These are phyloP conservation scores for Leccinum obscurum DNA, from an alignment of 768 basidiomycete genomes.

Conservation along the genomic window DNA sequence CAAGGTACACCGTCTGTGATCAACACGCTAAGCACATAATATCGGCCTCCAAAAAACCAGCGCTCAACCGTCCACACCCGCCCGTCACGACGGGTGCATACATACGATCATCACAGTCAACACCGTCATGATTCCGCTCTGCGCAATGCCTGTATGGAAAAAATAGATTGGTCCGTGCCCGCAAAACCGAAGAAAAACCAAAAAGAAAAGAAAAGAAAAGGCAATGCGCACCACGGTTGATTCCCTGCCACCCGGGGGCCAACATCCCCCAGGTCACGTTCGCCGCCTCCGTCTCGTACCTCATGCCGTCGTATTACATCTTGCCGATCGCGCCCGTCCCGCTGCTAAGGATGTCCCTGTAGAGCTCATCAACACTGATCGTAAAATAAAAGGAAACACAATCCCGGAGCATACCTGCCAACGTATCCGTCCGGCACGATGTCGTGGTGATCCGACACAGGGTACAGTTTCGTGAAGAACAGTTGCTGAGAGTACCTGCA, in stretches of 20 bases:
- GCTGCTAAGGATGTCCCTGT: slow-evolving; percentile 41
- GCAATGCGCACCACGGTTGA: slow-evolving; percentile 47
- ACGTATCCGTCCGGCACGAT: slow-evolving; percentile 50
- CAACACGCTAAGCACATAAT: no score
- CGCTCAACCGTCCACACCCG: neutral
- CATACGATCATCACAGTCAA: slow-evolving; percentile 51
- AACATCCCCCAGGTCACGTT: slow-evolving; percentile 53
- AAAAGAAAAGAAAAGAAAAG: neutral
- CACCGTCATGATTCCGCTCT: slow-evolving; percentile 55
- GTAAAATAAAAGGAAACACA: neutral
- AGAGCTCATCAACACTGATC: neutral
- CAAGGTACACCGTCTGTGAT: no score
- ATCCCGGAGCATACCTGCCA: slow-evolving; percentile 37
- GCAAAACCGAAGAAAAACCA: neutral
- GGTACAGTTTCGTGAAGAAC: slow-evolving; percentile 13
- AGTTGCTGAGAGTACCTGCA: no score
- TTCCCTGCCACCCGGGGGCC: slow-evolving; percentile 46
- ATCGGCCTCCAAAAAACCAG: no score
- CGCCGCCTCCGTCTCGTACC: slow-evolving; percentile 46
- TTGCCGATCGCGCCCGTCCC: slow-evolving; percentile 34
- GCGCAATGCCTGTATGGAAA: slow-evolving; percentile 47
- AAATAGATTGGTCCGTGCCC: neutral
- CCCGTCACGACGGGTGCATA: slow-evolving; percentile 1
- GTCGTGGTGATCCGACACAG: slow-evolving; percentile 37
- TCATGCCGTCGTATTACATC: slow-evolving; percentile 42